Percentiles rank a stretch among this genome's conserved stretches.
These are phyloP conservation scores for Phytophthora macrochlamydospora DNA, from an alignment of 352 stramenopile genomes.

Conservation along the genomic window DNA sequence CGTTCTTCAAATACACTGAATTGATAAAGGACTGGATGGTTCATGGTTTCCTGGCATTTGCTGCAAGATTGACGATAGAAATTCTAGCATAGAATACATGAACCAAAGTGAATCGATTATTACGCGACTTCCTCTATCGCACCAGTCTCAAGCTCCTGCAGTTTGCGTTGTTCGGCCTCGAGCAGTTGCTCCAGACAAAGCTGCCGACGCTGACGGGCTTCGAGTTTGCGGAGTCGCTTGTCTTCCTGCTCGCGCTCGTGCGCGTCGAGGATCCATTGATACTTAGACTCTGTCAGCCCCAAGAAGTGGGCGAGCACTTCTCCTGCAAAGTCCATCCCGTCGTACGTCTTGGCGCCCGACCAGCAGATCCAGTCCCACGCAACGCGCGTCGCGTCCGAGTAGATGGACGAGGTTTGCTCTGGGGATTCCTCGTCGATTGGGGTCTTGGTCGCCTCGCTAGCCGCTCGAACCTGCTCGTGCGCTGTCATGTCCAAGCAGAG, in stretches of 20 bases:
- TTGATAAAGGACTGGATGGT: too few relatives aligned
- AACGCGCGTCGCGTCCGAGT: not conserved
- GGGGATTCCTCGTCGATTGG: not conserved
- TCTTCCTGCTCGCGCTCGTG: conserved; percentile 77
- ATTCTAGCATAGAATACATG: too few relatives aligned
- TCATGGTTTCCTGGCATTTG: too few relatives aligned
- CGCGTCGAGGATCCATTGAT: conserved; percentile 78
- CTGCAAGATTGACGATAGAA: too few relatives aligned
- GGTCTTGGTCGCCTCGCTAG: not conserved
- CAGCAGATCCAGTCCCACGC: conserved; percentile 14
- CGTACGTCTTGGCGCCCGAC: conserved; percentile 64
- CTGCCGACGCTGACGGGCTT: conserved; percentile 57
- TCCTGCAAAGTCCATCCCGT: conserved; percentile 78
- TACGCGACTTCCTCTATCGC: conserved; percentile 45
- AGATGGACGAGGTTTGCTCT: not conserved
- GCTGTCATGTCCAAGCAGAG: not conserved
- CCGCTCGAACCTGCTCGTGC: not conserved
- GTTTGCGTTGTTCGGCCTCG: conserved; percentile 69
- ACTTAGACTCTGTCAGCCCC: conserved; percentile 67
- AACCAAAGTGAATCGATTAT: conserved; percentile 10
- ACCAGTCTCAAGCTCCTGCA: not conserved
- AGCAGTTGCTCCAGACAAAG: conserved; percentile 61
- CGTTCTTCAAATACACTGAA: not conserved
- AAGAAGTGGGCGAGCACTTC: conserved; percentile 79
- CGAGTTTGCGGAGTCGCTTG: conserved; percentile 54